Evolutionary conservation across 1,139 yeast species (phyloP).

Genomic region (Arxiozyma slooffiae): DNA sequence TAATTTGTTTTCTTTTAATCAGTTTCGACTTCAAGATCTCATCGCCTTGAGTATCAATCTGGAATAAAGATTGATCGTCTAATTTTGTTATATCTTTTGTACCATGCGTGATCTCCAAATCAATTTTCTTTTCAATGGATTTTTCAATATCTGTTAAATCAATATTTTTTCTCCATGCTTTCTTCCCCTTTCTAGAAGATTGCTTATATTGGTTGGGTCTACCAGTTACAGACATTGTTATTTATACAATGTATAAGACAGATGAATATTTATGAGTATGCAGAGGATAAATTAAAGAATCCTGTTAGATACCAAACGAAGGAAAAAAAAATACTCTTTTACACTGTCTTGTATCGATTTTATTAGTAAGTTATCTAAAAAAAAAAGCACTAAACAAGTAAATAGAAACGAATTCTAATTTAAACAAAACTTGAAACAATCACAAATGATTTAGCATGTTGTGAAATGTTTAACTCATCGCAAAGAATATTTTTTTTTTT

Average conservation of each 20-base stretch:
- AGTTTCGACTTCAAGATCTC: slow-evolving; percentile 35
- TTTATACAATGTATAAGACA: too few relatives aligned
- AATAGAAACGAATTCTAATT: neutral
- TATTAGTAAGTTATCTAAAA: neutral
- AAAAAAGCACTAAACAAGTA: neutral
- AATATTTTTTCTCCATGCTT: slow-evolving; percentile 92
- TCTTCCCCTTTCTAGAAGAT: slow-evolving; percentile 82
- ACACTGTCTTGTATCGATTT: neutral
- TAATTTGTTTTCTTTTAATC: slow-evolving; percentile 34
- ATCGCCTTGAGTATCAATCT: slow-evolving; percentile 65
- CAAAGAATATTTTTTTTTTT: too few relatives aligned
- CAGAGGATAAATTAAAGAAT: neutral
- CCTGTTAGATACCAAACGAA: neutral
- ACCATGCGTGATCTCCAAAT: slow-evolving; percentile 60
- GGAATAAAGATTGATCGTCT: slow-evolving; percentile 45
- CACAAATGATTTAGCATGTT: too few relatives aligned
- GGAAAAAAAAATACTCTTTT: too few relatives aligned
- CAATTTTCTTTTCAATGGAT: slow-evolving; percentile 60
- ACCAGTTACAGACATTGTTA: slow-evolving; percentile 17
- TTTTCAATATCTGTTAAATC: slow-evolving; percentile 70
- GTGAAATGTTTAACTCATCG: neutral
- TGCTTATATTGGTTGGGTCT: slow-evolving; percentile 46
- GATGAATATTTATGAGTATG: neutral
- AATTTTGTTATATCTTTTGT: slow-evolving; percentile 34
- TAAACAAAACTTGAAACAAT: neutral